Evolutionary conservation across 1,139 yeast genomes (phyloP).

Genomic region (Pneumocystis oryctolagi): DNA sequence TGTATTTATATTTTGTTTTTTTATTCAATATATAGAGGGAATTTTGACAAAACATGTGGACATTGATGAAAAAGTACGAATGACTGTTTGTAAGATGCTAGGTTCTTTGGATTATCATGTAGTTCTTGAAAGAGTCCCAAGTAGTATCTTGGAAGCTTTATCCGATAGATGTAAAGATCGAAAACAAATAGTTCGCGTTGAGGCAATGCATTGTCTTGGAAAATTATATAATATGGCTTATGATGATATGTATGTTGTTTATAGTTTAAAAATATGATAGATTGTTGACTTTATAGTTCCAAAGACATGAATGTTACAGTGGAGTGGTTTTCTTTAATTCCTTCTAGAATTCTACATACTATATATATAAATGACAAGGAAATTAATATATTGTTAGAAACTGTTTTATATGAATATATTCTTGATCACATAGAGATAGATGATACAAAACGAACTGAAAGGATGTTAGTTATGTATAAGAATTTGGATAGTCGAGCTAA

Average conservation of each 20-base stretch:
- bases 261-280: not conserved
- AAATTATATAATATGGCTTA: slow-evolving; percentile 32
- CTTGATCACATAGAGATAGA: slow-evolving; percentile 38
- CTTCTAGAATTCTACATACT: slow-evolving; percentile 50
- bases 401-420: slow-evolving; percentile 42
- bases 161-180: slow-evolving; percentile 57
- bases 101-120: slow-evolving; percentile 28
- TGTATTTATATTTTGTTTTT: slow-evolving; percentile 4
- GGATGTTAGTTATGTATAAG: slow-evolving; percentile 38
- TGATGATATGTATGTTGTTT: slow-evolving; percentile 12
- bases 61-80: slow-evolving; percentile 58
- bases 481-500: slow-evolving; percentile 43
- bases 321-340: slow-evolving; percentile 35
- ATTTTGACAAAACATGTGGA: slow-evolving; percentile 58
- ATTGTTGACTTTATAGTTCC: not conserved
- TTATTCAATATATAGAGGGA: slow-evolving; percentile 38
- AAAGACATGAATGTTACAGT: slow-evolving; percentile 17
- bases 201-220: slow-evolving; percentile 43
- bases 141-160: slow-evolving; percentile 38
- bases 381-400: slow-evolving; percentile 57
- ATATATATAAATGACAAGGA: slow-evolving; percentile 60
- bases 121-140: slow-evolving; percentile 24
- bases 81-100: slow-evolving; percentile 39
- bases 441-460: slow-evolving; percentile 35
- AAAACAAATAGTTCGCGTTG: slow-evolving; percentile 47